These are phyloP conservation scores for Clonostachys chloroleuca DNA, from an alignment of 2,329 filamentous ascomycete genomes.

Conservation along the genomic window DNA sequence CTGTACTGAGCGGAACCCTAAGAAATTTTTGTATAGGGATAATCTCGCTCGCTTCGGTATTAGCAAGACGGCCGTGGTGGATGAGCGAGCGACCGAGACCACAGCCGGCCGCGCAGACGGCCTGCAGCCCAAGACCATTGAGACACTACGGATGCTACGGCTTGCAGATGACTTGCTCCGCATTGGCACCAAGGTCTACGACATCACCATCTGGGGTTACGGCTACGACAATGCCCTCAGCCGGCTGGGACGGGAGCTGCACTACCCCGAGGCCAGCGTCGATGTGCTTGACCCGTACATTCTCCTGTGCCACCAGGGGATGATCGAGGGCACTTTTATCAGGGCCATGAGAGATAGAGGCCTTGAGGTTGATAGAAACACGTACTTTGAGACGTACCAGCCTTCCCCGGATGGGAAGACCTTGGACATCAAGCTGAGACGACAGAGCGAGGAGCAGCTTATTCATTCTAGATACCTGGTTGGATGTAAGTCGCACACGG, in stretches of 20 bases:
- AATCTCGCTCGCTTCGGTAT: slow-evolving; percentile 62
- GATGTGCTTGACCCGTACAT: slow-evolving; percentile 55
- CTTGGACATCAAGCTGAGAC: too few relatives aligned
- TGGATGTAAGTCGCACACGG: too few relatives aligned
- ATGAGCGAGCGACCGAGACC: slow-evolving; percentile 65
- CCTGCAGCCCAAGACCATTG: slow-evolving; percentile 73
- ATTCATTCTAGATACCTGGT: too few relatives aligned
- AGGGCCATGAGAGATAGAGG: slow-evolving; percentile 64
- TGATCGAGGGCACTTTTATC: slow-evolving; percentile 68
- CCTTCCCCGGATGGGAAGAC: too few relatives aligned
- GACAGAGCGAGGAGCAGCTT: too few relatives aligned
- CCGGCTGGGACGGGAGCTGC: slow-evolving; percentile 60
- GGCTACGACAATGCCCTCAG: slow-evolving; percentile 45
- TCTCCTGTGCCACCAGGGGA: slow-evolving; percentile 65
- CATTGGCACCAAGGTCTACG: slow-evolving; percentile 66
- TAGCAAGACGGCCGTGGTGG: slow-evolving; percentile 54
- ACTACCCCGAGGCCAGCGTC: slow-evolving; percentile 61
- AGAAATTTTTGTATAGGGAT: slow-evolving; percentile 10
- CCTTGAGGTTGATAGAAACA: slow-evolving; percentile 58
- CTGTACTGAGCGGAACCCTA: too few relatives aligned
- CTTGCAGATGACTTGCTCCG: slow-evolving; percentile 65
- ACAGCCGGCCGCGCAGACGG: slow-evolving; percentile 67
- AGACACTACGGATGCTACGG: slow-evolving; percentile 67
- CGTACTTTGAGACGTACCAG: slow-evolving; percentile 51
- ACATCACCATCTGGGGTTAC: slow-evolving; percentile 67